Evolutionary conservation across 257 asterid genomes (phyloP), one percentile per base, ranked within the genome.

Genomic region (Jacaranda mimosifolia): DNA sequence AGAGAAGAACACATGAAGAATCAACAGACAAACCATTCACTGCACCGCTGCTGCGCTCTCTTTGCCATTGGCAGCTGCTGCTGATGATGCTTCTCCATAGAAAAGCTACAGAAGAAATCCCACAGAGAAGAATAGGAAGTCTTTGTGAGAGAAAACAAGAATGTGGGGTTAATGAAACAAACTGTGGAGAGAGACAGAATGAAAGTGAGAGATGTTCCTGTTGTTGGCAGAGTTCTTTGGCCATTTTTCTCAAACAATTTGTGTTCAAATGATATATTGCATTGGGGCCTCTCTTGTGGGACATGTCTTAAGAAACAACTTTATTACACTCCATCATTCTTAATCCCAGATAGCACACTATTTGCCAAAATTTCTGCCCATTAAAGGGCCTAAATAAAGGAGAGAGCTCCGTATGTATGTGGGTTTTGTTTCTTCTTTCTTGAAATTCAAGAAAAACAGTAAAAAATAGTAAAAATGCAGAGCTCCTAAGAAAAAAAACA

Each of bases 71-170:
- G 89, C 87, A 84, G 84, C 67, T 81, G 87, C 62, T 84, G 93
- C 76, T 76, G 88, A 63, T 80, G 92, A 78, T 79, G 93, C 79
- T 85, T 90, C 77, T 85, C 95, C 98, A 93, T 93, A 83, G 86
- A 74, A 71, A 76, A 53, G 38, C 46, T 38, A 75, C 32, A 15
- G 40, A 18, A 53, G 74, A 63, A 63, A 80, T 58, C 45, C 75
- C 59, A 79, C 79, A 74, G 46, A 55, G 59, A 82, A 69, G 76
- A 79, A 5, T 12, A 57, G 72, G 39, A 76, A 83, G 74, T 58
- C 72, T 56, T 59, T 57, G 91, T 53, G 83, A 75, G 80, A 83
- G 77, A 80, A 74, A 64, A 72, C 39, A 76, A 87, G 86, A 81
- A 75, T 6, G 86, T 56, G 79, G 78, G 59, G 88, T 76, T 62